These are phyloP conservation scores for Penicillium sp. DNA, from an alignment of 2,329 filamentous ascomycete species.

Conservation along the genomic window DNA sequence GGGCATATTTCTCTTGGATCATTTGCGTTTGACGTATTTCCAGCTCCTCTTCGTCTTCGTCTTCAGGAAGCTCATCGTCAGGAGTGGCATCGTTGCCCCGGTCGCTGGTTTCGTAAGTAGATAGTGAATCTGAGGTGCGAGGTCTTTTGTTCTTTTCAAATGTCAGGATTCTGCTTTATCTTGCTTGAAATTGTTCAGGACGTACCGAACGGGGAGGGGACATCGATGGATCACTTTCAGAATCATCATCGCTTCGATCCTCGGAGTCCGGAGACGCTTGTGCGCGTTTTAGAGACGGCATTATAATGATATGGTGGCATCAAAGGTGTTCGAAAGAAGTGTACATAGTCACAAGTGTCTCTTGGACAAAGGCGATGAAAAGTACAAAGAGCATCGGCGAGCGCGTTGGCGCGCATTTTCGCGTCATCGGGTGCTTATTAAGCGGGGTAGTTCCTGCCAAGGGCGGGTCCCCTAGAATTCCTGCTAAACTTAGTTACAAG, in stretches of 20 bases:
- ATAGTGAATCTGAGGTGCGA: constrained; percentile 38
- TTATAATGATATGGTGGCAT: constrained; percentile 22
- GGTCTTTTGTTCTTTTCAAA: constrained; percentile 46
- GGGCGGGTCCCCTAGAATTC: neutral
- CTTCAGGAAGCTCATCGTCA: constrained; percentile 28
- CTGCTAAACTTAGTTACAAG: too few relatives aligned
- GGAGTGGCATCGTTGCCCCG: neutral
- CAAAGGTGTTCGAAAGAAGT: neutral
- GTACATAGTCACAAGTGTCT: constrained; percentile 2
- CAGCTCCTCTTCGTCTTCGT: constrained; percentile 45
- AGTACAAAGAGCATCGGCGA: neutral
- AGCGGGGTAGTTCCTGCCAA: neutral
- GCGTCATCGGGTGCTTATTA: constrained; percentile 10
- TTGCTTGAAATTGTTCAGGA: constrained; percentile 1
- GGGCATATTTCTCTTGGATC: constrained; percentile 56
- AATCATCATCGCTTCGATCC: constrained; percentile 33
- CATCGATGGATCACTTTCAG: constrained; percentile 30
- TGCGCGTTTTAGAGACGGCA: constrained; percentile 50
- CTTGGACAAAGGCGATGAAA: neutral
- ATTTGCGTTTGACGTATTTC: constrained; percentile 69
- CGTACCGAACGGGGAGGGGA: constrained; percentile 38
- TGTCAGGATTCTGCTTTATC: neutral
- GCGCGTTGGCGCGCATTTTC: constrained; percentile 19
- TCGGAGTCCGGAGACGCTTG: constrained; percentile 36
- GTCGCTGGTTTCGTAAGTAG: constrained; percentile 20